A percentile compares a stretch with the other conserved stretches of the same genome.
phyloP scores from a whole-genome alignment of 176 grass and related monocot species.

The Canna indica region DNA sequence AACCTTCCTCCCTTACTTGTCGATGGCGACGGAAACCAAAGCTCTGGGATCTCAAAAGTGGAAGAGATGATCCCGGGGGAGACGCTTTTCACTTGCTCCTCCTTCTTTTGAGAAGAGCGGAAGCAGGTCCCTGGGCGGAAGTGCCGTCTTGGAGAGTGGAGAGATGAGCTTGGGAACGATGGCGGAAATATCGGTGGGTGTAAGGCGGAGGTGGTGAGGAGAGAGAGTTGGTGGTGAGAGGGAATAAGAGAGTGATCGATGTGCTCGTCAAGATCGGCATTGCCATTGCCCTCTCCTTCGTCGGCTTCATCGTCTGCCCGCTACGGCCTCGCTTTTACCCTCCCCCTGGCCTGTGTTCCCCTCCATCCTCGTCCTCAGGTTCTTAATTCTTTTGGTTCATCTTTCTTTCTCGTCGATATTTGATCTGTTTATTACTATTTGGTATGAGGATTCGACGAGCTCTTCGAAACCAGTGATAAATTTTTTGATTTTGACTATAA shows the following conservation, averaged over 20 bases:
- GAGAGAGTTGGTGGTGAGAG: conserved; percentile 5
- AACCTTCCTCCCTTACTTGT: no score
- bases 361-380: not conserved
- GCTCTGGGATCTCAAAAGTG: no score
- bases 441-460: not conserved
- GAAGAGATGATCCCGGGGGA: not conserved
- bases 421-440: not conserved
- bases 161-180: not conserved
- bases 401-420: not conserved
- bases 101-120: not conserved
- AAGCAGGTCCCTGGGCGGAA: not conserved
- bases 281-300: conserved; percentile 2
- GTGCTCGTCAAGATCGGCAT: conserved; percentile 8
- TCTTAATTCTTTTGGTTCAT: not conserved
- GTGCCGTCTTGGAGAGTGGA: not conserved
- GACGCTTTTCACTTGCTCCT: not conserved
- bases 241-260: not conserved
- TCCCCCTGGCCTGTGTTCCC: not conserved
- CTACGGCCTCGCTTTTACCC: not conserved
- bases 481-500: not conserved
- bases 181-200: not conserved
- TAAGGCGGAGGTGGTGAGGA: not conserved
- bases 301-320: not conserved
- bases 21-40: no score
- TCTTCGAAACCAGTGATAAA: not conserved